Evolutionary conservation across 768 basidiomycete genomes (phyloP).

Genomic region (Lactifluus piperatus): DNA sequence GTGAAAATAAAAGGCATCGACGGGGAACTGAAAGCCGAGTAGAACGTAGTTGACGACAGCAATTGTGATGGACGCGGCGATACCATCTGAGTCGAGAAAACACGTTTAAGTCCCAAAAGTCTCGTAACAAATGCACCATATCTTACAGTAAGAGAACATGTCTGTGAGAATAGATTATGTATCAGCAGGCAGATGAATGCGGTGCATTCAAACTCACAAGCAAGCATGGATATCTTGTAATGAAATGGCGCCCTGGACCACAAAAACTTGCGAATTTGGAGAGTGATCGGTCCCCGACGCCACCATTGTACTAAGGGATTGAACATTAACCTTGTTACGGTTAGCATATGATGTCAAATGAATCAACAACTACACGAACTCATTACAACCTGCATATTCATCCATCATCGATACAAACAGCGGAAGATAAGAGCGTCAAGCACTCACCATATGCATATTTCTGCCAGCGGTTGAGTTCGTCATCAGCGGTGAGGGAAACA

Average conservation of each 20-base stretch:
- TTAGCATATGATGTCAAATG: constrained; percentile 28
- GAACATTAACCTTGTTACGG: constrained; percentile 40
- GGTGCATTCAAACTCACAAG: constrained; percentile 31
- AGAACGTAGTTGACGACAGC: constrained; percentile 65
- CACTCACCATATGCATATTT: constrained; percentile 70
- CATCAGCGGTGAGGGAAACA: constrained; percentile 81
- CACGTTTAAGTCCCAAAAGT: background rate
- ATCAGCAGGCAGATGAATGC: background rate
- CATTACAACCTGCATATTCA: constrained; percentile 44
- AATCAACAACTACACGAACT: constrained; percentile 23
- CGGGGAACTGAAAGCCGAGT: constrained; percentile 62
- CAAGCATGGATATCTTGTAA: constrained; percentile 44
- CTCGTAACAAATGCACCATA: background rate
- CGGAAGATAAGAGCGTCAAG: background rate
- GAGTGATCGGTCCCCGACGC: constrained; percentile 70
- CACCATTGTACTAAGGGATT: constrained; percentile 78
- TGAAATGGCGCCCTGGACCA: constrained; percentile 54
- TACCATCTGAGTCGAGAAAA: constrained; percentile 32
- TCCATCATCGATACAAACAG: background rate
- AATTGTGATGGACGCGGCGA: constrained; percentile 59
- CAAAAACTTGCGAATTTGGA: constrained; percentile 65
- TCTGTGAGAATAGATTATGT: constrained; percentile 23
- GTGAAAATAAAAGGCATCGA: constrained; percentile 72
- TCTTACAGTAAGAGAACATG: constrained; percentile 47
- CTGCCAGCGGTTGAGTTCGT: constrained; percentile 90